Evolutionary conservation across 2,329 filamentous ascomycete genomes (phyloP).

Genomic region (Scedosporium boydii): DNA sequence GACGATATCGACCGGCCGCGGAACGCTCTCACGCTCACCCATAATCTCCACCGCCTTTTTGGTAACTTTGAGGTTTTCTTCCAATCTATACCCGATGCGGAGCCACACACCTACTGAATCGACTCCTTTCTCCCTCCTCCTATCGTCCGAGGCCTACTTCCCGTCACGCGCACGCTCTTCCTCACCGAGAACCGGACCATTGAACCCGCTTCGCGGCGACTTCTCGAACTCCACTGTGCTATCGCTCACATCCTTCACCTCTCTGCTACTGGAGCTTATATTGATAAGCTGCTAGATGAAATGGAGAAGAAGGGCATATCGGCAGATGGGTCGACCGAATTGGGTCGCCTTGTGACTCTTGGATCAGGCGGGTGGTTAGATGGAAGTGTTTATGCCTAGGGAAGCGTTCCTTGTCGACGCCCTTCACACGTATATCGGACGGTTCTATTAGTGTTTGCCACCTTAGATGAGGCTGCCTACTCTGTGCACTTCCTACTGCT

Average conservation of each 20-base stretch:
- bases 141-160: constrained; percentile 10
- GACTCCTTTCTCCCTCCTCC: constrained; percentile 12
- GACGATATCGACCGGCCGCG: constrained; percentile 26
- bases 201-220: constrained; percentile 20
- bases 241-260: constrained; percentile 23
- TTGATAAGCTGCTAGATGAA: constrained; percentile 46
- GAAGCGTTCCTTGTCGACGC: too few relatives aligned
- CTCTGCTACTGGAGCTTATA: constrained; percentile 20
- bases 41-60: background rate
- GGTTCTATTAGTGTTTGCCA: too few relatives aligned
- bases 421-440: too few relatives aligned
- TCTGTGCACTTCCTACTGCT: too few relatives aligned
- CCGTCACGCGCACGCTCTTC: constrained; percentile 19
- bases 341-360: background rate
- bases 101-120: background rate
- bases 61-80: background rate
- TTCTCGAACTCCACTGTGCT: constrained; percentile 23
- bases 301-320: constrained; percentile 50
- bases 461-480: too few relatives aligned
- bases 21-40: constrained; percentile 15
- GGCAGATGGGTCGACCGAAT: background rate
- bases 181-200: constrained; percentile 16
- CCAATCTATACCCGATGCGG: background rate
- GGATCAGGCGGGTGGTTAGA: background rate
- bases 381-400: too few relatives aligned